Percentiles rank a stretch among this genome's conserved stretches.
Evolutionary conservation across 768 basidiomycete species (phyloP).

Genomic region (Gautieria morchelliformis): DNA sequence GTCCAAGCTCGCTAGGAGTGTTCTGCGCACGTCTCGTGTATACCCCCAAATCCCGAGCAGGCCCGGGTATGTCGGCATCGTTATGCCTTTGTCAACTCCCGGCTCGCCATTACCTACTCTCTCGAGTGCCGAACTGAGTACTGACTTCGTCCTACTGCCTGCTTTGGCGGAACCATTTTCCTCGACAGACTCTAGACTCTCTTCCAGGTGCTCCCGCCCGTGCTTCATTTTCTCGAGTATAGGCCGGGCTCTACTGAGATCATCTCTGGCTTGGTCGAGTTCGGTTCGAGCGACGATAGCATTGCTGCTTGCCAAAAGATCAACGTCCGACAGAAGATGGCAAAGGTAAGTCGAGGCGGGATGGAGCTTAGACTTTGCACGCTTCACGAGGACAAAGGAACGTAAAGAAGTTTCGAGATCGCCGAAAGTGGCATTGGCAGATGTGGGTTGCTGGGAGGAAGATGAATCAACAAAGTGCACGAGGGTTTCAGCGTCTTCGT

Average conservation of each 20-base stretch:
- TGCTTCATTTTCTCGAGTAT: conserved; percentile 82
- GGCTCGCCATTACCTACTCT: conserved; percentile 68
- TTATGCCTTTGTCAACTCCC: conserved; percentile 39
- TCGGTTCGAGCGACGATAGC: conserved; percentile 78
- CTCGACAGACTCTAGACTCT: conserved; percentile 68
- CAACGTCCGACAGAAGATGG: conserved; percentile 84
- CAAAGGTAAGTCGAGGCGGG: conserved; percentile 88
- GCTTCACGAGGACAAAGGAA: conserved; percentile 92
- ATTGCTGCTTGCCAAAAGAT: conserved; percentile 79
- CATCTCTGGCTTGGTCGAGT: conserved; percentile 56
- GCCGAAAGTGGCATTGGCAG: conserved; percentile 64
- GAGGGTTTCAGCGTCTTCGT: conserved; percentile 82
- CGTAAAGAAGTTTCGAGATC: conserved; percentile 84
- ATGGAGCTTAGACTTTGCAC: conserved; percentile 91
- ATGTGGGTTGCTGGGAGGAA: conserved; percentile 54
- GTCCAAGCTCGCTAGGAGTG: conserved; percentile 75
- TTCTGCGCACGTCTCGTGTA: conserved; percentile 64
- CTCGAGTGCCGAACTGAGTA: conserved; percentile 62
- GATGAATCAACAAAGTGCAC: conserved; percentile 98
- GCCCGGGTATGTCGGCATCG: conserved; percentile 77
- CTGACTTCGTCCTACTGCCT: conserved; percentile 40
- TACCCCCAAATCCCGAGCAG: conserved; percentile 80
- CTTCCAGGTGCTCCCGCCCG: conserved; percentile 66
- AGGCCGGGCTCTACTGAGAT: conserved; percentile 62
- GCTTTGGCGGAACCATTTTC: conserved; percentile 58